Evolutionary conservation across 345 rosid species (phyloP).

Genomic region (Gossypium turneri): DNA sequence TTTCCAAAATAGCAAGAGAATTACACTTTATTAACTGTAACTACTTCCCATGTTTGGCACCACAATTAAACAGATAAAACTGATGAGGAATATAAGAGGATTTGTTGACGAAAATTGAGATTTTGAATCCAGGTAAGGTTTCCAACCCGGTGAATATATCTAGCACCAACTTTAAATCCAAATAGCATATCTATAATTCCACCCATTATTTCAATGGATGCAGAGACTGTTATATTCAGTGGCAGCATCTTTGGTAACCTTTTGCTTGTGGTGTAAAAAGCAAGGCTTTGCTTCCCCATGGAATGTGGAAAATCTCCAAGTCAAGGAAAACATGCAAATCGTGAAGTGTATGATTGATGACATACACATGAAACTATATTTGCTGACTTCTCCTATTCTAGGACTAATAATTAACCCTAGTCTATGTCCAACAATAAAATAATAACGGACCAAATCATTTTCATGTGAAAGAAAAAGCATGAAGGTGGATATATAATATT

Average conservation of each 20-base stretch:
- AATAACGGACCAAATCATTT: slow-evolving; percentile 6
- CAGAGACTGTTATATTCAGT: not conserved
- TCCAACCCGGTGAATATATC: not conserved
- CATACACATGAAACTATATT: not conserved
- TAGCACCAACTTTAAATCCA: no score
- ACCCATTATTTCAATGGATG: no score
- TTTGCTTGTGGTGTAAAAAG: not conserved
- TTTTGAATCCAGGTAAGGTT: not conserved
- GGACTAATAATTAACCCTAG: not conserved
- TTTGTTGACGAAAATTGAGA: not conserved
- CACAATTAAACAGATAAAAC: not conserved
- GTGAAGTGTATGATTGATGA: not conserved
- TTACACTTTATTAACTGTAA: not conserved
- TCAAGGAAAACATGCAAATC: slow-evolving; percentile 6
- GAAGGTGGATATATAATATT: not conserved
- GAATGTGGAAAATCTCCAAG: not conserved
- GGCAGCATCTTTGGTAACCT: not conserved
- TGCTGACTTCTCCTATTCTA: not conserved
- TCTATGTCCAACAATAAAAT: no score
- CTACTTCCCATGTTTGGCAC: not conserved
- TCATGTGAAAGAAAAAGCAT: slow-evolving; percentile 1
- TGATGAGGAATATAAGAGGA: not conserved
- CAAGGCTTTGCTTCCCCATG: not conserved
- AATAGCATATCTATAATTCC: no score
- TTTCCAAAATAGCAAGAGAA: not conserved